phyloP scores from a whole-genome alignment of 306 rosid genomes.

The Casuarina glauca region DNA sequence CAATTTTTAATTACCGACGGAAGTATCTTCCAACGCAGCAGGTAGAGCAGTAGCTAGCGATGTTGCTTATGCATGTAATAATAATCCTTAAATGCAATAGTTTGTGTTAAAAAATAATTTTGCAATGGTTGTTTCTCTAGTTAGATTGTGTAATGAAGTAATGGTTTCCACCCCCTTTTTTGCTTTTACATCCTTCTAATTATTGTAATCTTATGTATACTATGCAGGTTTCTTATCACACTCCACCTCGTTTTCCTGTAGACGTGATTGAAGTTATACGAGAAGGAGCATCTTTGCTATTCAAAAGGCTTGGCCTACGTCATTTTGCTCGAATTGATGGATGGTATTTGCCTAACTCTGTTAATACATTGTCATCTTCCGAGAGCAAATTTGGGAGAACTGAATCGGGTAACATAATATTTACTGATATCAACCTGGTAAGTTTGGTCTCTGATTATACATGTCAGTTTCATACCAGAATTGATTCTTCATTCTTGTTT shows the following conservation, averaged over 20 bases:
- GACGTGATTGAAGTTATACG: conserved; percentile 71
- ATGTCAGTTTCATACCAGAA: conserved; percentile 20
- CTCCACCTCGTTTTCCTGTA: conserved; percentile 89
- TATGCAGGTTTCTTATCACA: conserved; percentile 85
- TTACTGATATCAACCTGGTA: conserved; percentile 95
- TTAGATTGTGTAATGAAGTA: not conserved
- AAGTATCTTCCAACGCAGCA: conserved; percentile 98
- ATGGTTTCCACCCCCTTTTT: conserved; percentile 3
- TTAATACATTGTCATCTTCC: conserved; percentile 42
- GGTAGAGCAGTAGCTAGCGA: conserved; percentile 40
- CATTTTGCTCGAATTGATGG: conserved; percentile 98
- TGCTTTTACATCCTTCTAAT: conserved; percentile 25
- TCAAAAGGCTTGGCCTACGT: conserved; percentile 60
- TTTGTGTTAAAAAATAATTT: conserved; percentile 1
- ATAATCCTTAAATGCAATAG: not conserved
- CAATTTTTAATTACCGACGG: conserved; percentile 91
- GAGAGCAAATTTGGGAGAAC: conserved; percentile 63
- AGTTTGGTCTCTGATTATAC: conserved; percentile 28
- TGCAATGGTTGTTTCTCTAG: conserved; percentile 12
- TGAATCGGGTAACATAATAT: conserved; percentile 64
- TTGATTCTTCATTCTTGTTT: conserved; percentile 22
- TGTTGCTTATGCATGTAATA: not conserved
- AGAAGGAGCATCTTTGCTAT: conserved; percentile 81
- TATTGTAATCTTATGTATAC: conserved; percentile 25
- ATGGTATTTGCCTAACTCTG: conserved; percentile 79